A percentile compares a stretch with the other conserved stretches of the same genome.
These are phyloP conservation scores for Aurantiochytrium sp. DNA, from an alignment of 108 stramenopile species.

Conservation along the genomic window DNA sequence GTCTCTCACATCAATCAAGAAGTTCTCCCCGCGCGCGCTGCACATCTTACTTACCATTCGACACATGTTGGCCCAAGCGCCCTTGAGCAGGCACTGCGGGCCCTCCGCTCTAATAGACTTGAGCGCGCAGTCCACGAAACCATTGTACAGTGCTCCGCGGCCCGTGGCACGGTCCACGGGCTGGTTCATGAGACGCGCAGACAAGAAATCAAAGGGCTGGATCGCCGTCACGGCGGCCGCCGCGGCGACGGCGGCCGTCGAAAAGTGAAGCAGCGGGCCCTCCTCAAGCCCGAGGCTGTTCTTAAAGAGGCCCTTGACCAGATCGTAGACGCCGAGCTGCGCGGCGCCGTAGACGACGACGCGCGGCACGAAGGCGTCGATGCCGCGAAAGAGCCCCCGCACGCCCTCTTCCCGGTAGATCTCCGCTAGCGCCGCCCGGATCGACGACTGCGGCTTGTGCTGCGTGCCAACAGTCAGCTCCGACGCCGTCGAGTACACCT, in stretches of 20 bases:
- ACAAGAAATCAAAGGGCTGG: conserved; percentile 4
- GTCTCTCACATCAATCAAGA: too few relatives aligned
- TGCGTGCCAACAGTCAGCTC: conserved; percentile 2
- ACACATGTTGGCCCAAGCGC: conserved; percentile 3
- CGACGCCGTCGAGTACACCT: neutral
- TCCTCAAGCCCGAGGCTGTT: neutral
- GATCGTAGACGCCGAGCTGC: conserved; percentile 18
- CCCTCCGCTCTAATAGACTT: neutral
- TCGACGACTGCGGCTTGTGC: neutral
- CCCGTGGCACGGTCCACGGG: neutral
- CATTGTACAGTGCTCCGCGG: neutral
- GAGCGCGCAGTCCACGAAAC: neutral
- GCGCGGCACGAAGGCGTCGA: neutral
- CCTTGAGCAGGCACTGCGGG: neutral
- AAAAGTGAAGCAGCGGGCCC: neutral
- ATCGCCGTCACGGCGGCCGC: neutral
- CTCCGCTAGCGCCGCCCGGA: neutral
- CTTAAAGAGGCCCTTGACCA: neutral
- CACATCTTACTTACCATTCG: neutral
- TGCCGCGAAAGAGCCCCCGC: neutral
- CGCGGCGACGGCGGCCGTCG: neutral
- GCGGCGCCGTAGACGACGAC: conserved; percentile 16
- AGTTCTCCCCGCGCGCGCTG: too few relatives aligned
- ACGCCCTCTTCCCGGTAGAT: neutral
- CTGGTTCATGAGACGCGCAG: neutral